Conservation (phyloP, 257 asterid genomes). For the Mentha longifolia region DNA sequence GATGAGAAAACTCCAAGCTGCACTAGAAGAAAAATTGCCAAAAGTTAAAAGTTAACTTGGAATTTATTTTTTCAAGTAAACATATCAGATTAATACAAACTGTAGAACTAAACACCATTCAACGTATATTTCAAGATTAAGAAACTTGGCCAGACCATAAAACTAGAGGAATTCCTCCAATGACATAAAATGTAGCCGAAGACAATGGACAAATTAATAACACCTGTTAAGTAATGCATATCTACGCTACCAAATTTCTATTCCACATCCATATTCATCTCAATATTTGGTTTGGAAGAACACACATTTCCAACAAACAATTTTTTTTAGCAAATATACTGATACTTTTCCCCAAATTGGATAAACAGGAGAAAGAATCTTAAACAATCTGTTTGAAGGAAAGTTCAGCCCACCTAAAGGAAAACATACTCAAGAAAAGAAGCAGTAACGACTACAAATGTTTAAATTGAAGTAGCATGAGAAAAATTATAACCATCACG, state of each 20-base stretch:
- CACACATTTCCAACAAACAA: too few relatives aligned
- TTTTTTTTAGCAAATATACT: too few relatives aligned
- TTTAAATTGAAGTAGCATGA: constrained; percentile 2
- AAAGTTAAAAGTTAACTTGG: constrained; percentile 22
- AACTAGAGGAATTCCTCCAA: background rate
- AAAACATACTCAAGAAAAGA: too few relatives aligned
- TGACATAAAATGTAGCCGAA: background rate
- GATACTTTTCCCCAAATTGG: too few relatives aligned
- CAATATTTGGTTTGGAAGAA: too few relatives aligned
- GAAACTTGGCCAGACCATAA: background rate
- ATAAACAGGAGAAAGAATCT: too few relatives aligned
- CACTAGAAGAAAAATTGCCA: constrained; percentile 30
- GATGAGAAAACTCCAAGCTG: constrained; percentile 99
- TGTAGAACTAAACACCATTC: background rate
- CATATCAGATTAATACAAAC: constrained; percentile 1
- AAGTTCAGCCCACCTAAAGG: too few relatives aligned
- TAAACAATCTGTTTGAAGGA: too few relatives aligned
- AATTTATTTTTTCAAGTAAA: background rate
- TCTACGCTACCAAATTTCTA: too few relatives aligned
- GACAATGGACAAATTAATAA: background rate
- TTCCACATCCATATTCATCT: too few relatives aligned
- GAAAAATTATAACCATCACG: constrained; percentile 10
- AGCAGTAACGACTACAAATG: background rate
- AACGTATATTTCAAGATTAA: constrained; percentile 10
- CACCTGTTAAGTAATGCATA: background rate